Conservation (phyloP, 331 rosid species). For the Dryas integrifolia region DNA sequence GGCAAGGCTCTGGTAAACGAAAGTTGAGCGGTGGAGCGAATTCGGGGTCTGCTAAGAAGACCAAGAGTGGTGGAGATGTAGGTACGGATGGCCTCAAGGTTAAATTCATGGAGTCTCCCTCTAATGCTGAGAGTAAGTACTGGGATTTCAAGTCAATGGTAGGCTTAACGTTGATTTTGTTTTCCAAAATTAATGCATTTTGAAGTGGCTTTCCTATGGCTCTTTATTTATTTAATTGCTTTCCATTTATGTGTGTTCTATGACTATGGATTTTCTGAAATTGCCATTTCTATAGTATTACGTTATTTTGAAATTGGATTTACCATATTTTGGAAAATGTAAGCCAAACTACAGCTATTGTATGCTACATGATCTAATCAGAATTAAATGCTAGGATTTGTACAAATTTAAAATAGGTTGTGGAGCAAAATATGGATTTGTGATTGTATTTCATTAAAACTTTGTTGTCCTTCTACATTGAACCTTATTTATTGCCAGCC, state of each 20-base stretch:
- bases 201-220: background rate
- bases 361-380: background rate
- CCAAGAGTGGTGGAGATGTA: conserved; percentile 41
- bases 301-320: background rate
- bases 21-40: conserved; percentile 38
- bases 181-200: background rate
- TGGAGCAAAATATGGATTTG: background rate
- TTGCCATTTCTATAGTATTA: background rate
- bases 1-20: conserved; percentile 37
- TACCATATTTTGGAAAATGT: background rate
- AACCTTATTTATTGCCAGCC: too few relatives aligned
- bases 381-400: background rate
- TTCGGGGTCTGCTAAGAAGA: conserved; percentile 50
- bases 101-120: conserved; percentile 35
- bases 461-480: background rate
- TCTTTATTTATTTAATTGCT: background rate
- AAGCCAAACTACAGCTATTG: background rate
- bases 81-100: conserved; percentile 28
- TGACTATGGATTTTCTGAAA: background rate
- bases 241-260: background rate
- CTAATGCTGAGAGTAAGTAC: conserved; percentile 53
- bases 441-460: background rate
- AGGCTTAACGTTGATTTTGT: background rate
- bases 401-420: background rate
- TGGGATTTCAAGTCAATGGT: background rate